phyloP scores from a whole-genome alignment of 148 eudicot genomes.

The Nepenthes gracilis region DNA sequence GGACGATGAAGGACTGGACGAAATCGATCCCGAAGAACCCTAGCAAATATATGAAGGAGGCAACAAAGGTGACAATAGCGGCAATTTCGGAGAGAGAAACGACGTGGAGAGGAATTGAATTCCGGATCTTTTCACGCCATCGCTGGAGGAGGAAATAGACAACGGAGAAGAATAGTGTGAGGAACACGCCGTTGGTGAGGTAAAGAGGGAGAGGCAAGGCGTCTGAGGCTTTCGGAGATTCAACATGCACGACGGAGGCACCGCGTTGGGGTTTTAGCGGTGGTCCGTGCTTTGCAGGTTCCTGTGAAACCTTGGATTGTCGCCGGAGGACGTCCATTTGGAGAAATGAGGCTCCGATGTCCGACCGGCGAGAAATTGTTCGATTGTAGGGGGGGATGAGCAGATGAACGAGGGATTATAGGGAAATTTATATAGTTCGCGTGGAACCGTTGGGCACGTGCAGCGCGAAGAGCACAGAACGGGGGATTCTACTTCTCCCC shows the following conservation, averaged over 20 bases:
- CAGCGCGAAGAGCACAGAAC: too few species aligned
- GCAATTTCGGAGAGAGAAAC: conserved; percentile 64
- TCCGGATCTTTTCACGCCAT: conserved; percentile 89
- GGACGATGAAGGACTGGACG: conserved; percentile 45
- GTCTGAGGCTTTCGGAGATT: conserved; percentile 47
- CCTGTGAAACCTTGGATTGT: conserved; percentile 4
- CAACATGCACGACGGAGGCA: conserved; percentile 1
- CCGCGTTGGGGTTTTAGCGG: conserved; percentile 7
- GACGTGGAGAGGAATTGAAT: conserved; percentile 80
- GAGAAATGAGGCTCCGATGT: conserved; percentile 4
- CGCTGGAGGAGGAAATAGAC: conserved; percentile 72
- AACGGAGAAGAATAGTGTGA: conserved; percentile 72
- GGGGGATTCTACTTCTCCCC: too few species aligned
- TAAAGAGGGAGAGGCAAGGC: conserved; percentile 69
- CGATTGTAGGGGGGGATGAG: not conserved
- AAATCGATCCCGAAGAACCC: conserved; percentile 85
- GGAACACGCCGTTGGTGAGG: conserved; percentile 67
- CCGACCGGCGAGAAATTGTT: not conserved
- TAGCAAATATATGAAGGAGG: conserved; percentile 71
- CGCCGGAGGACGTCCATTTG: conserved; percentile 27
- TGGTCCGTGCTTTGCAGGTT: conserved; percentile 2
- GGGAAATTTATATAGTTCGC: too few species aligned
- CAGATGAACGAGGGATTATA: not conserved
- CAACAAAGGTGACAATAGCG: conserved; percentile 54
- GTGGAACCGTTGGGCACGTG: too few species aligned